phyloP scores from a whole-genome alignment of 2,329 filamentous ascomycete genomes.

The Pyricularia sp. region DNA sequence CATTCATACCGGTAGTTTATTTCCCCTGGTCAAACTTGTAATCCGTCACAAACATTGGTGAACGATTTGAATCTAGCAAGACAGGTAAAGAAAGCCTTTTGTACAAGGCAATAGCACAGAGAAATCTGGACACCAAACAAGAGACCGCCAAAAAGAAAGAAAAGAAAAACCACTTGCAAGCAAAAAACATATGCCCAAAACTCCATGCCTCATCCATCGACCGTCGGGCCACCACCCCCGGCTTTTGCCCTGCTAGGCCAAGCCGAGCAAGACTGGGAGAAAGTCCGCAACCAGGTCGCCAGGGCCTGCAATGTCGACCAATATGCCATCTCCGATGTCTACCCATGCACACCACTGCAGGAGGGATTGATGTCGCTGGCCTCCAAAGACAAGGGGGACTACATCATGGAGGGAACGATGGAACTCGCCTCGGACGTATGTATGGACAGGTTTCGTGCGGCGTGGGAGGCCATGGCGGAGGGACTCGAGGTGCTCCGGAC shows the following conservation, averaged over 20 bases:
- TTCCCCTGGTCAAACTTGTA: too few species aligned
- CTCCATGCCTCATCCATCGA: too few species aligned
- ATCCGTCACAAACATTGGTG: too few species aligned
- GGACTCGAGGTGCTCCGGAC: constrained; percentile 35
- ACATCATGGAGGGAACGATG: constrained; percentile 40
- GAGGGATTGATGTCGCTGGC: constrained; percentile 45
- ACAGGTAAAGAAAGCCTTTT: too few species aligned
- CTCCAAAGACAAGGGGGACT: constrained; percentile 38
- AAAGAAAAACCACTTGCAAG: constrained; percentile 26
- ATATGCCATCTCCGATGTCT: constrained; percentile 35
- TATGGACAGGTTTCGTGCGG: constrained; percentile 27
- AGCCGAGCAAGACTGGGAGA: background rate
- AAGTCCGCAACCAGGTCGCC: background rate
- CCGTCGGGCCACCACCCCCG: too few species aligned
- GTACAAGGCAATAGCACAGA: too few species aligned
- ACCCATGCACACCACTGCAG: constrained; percentile 44
- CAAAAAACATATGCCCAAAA: too few species aligned
- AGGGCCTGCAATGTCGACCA: constrained; percentile 8
- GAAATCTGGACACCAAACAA: too few species aligned
- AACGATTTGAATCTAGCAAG: too few species aligned
- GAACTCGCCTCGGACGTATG: constrained; percentile 25
- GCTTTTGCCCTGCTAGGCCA: background rate
- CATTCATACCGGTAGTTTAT: too few species aligned
- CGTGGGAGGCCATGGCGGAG: constrained; percentile 28
- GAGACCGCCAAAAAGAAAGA: background rate